A percentile compares a stretch with the other conserved stretches of the same genome.
Conservation (phyloP, 148 eudicot genomes). For the Nyssa sinensis region DNA sequence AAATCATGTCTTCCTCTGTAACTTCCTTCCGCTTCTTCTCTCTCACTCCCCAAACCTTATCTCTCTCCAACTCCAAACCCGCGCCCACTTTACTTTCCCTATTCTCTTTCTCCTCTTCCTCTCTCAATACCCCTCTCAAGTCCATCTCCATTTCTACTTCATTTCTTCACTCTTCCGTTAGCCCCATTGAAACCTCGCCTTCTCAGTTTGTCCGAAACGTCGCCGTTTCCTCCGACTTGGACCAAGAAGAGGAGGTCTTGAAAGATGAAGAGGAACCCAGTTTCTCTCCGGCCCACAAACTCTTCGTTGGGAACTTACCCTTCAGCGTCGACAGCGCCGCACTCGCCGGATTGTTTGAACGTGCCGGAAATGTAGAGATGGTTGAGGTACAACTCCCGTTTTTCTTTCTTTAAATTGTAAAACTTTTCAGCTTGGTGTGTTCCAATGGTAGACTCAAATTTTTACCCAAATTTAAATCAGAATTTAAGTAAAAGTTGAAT, state of each 20-base stretch:
- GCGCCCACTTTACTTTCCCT: conserved; percentile 14
- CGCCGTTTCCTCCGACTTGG: conserved; percentile 54
- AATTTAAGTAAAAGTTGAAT: too few species aligned
- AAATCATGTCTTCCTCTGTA: conserved; percentile 41
- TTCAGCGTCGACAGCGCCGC: conserved; percentile 73
- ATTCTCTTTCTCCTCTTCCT: conserved; percentile 13
- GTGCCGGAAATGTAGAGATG: conserved; percentile 80
- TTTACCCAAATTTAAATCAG: too few species aligned
- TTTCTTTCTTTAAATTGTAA: conserved; percentile 4
- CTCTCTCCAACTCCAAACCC: conserved; percentile 23
- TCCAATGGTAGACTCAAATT: too few species aligned
- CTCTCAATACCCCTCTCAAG: conserved; percentile 14
- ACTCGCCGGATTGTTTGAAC: conserved; percentile 73
- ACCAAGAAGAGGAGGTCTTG: conserved; percentile 35
- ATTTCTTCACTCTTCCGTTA: conserved; percentile 14
- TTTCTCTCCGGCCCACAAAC: conserved; percentile 64
- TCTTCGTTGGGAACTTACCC: conserved; percentile 88
- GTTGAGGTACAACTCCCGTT: conserved; percentile 58
- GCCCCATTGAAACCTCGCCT: conserved; percentile 18
- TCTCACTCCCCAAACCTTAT: conserved; percentile 34
- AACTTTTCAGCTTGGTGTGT: too few species aligned
- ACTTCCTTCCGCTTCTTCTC: conserved; percentile 46
- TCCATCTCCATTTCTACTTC: conserved; percentile 16
- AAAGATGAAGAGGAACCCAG: conserved; percentile 26
- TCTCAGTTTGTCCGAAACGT: conserved; percentile 42